Evolutionary conservation across 2,329 filamentous ascomycete genomes (phyloP).

Genomic region (Xylaria polymorpha): DNA sequence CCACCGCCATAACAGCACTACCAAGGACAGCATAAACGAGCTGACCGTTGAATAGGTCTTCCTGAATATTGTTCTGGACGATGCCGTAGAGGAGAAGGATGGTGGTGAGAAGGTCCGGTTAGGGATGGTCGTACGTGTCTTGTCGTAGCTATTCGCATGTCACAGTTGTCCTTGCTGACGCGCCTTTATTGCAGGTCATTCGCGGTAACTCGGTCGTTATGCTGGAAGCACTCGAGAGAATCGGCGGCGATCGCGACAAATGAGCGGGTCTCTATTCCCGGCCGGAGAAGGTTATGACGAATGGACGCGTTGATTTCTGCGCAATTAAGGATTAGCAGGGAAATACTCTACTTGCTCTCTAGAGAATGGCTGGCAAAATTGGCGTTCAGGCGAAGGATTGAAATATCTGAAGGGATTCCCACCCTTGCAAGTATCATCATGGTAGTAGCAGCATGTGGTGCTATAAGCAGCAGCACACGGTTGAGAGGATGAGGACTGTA

Average conservation of each 20-base stretch:
- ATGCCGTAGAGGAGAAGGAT: slow-evolving; percentile 93
- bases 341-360: slow-evolving; percentile 20
- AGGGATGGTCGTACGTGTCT: slow-evolving; percentile 86
- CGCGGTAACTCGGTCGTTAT: slow-evolving; percentile 98
- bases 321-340: slow-evolving; percentile 18
- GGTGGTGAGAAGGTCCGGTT: slow-evolving; percentile 90
- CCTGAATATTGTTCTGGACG: slow-evolving; percentile 96
- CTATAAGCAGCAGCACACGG: not conserved
- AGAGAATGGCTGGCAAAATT: slow-evolving; percentile 28
- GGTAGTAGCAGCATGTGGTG: slow-evolving; percentile 15
- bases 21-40: not conserved
- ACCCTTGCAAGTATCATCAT: slow-evolving; percentile 14
- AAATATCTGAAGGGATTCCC: slow-evolving; percentile 23
- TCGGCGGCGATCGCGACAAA: slow-evolving; percentile 67
- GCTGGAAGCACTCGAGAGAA: slow-evolving; percentile 84
- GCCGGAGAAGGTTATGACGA: slow-evolving; percentile 27
- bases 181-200: slow-evolving; percentile 74
- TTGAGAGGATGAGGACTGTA: slow-evolving; percentile 22
- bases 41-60: slow-evolving; percentile 75
- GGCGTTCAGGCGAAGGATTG: slow-evolving; percentile 38
- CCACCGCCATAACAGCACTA: slow-evolving; percentile 8
- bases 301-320: slow-evolving; percentile 39
- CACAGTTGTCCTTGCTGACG: slow-evolving; percentile 44
- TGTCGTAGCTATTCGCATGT: not conserved
- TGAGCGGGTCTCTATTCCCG: slow-evolving; percentile 35